Evolutionary conservation across 1,284 basidiomycete species (phyloP), one percentile per base, ranked within the genome.

Genomic region (Takashimella koratensis): DNA sequence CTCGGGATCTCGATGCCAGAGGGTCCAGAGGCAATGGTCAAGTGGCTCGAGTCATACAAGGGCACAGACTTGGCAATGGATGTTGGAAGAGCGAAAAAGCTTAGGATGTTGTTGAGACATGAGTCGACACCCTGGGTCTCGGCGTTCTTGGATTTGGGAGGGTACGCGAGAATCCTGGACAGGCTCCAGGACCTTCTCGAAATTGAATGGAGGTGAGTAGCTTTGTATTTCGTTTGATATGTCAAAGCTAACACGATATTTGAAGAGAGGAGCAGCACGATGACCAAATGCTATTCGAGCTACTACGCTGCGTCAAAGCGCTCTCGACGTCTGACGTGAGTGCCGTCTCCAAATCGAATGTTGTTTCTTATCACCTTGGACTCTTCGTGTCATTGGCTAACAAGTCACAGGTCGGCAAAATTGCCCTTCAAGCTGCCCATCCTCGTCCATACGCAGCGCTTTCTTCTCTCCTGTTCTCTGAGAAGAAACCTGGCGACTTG

Each of bases 401-500:
- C 24, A 43, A 12, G 48, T 24, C 13, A 20, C 21, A 67, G 76
- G 62, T 70, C 21, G 79, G 80, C 27, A 75, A 77, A 47, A 57
- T 62, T 25, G 91, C 93, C 1, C 81, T 98, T 2, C 85, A 90
- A 11, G 86, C 83, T 57, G 84, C 84, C 22, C 87, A 86, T 49
- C 93, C 94, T 0, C 84, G 85, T 0, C 96, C 96, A 0, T 97
- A 92, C 70, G 79, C 82, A 1, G 86, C 90, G 55, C 80, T 99
- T 8, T 81, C 92, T 12, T 78, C 84, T 3, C 81, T 98, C 3
- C 80, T 98, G 3, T 98, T 90, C 75, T 94, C 91, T 1, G 94
- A 97, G 78, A 98, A 98, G 79, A 94, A 93, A 70, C 95, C 95
- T 0, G 95, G 95, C 41, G 95, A 98, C 50, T 80, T 98, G 2